Evolutionary conservation across 208 protist species (phyloP), one percentile per base, ranked within the genome.

Genomic region (Wallacemonas sp.): DNA sequence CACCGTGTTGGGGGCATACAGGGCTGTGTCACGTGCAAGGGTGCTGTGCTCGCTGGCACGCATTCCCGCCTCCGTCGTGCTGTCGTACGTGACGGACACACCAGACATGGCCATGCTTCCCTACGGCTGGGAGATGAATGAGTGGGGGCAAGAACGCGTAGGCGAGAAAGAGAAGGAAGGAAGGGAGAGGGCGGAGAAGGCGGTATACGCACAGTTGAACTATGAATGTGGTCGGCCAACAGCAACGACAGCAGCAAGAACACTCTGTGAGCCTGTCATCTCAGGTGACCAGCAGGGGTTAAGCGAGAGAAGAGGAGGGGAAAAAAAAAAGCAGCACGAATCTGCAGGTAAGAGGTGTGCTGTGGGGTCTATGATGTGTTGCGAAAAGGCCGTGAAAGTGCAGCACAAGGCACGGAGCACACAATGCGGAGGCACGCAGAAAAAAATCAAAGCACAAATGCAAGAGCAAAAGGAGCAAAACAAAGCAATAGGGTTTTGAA

Each of bases 1-100:
- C 8, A 87, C 80, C 2, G 78, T 77, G 73, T 73, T 77, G 14
- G 42, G 42, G 38, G 65, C 68, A 26, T 58, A 68, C 33, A 65
- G 21, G 38, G 30, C 66, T 5, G 62, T 31, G 51, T 39, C 19
- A 19, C 51, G 51, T 9, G 17, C 51, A 9, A 30, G 51, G n/a
- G 17, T n/a, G 51, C 5, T 3, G 30, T 3, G 9, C 30, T 9
- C 15, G 8, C 4, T 58, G 17, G 14, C 19, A 9, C 15, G 19
- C 51, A 2, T 19, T 19, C 30, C 26, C 6, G 51, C 26, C 3
- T 4, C 17, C 30, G 30, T 31, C 4, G 51, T 58, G 51, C 51
- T 58, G 9, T 8, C 24, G 51, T 58, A 58, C 22, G 31, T 41
- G 36, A 41, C 36, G 36, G 36, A 41, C 36, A 17, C 36, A 14